Percentiles rank a stretch among this genome's conserved stretches.
phyloP scores from a whole-genome alignment of 768 basidiomycete genomes.

The Sarcodon aspratus region DNA sequence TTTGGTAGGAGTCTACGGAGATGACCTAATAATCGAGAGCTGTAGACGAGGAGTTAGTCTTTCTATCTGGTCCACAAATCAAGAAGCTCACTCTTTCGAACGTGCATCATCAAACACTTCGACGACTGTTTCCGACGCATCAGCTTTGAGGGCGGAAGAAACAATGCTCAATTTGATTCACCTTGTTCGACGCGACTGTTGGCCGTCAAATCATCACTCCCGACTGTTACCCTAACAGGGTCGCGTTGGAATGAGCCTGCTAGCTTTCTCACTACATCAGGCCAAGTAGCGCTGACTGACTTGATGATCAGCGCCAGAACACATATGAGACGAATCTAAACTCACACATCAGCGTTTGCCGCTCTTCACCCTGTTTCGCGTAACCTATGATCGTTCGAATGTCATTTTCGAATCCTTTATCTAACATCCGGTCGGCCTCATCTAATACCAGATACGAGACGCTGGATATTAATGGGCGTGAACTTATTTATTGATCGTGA shows the following conservation, averaged over 20 bases:
- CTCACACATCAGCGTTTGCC: constrained; percentile 94
- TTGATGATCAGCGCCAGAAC: neutral
- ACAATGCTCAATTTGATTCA: constrained; percentile 6
- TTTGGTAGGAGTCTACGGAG: constrained; percentile 47
- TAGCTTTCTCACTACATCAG: constrained; percentile 81
- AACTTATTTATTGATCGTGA: neutral
- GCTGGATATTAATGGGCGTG: constrained; percentile 22
- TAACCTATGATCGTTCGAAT: constrained; percentile 81
- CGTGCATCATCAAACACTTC: constrained; percentile 83
- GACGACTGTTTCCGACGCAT: constrained; percentile 27
- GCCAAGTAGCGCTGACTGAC: constrained; percentile 96
- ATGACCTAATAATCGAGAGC: constrained; percentile 46
- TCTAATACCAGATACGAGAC: constrained; percentile 91
- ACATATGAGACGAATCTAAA: constrained; percentile 5
- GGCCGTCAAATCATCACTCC: constrained; percentile 89
- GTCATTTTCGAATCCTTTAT: constrained; percentile 98
- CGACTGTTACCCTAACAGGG: constrained; percentile 87
- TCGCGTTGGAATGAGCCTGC: constrained; percentile 80
- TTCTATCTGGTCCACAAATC: neutral
- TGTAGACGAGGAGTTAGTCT: constrained; percentile 14
- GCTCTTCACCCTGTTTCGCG: constrained; percentile 51
- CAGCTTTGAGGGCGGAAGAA: neutral
- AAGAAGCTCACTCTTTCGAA: constrained; percentile 67
- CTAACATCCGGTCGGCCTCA: constrained; percentile 97
- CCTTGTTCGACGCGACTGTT: constrained; percentile 88